Evolutionary conservation across 177 flowering plant genomes (phyloP).

Genomic region (Tripterygium wilfordii): DNA sequence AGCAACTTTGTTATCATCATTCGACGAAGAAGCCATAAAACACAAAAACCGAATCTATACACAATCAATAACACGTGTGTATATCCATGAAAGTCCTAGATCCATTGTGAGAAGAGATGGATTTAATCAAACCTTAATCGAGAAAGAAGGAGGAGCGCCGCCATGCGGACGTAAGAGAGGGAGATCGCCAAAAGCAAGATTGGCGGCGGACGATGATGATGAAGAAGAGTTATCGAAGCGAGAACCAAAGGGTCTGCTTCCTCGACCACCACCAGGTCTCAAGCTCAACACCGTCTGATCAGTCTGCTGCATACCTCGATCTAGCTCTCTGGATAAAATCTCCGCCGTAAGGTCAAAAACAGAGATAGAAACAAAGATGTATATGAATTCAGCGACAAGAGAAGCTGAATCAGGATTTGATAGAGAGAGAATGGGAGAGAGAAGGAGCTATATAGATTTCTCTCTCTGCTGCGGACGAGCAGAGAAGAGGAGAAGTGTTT

Average conservation of each 20-base stretch:
- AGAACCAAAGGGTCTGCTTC: constrained; percentile 57
- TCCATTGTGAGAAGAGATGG: too few species aligned
- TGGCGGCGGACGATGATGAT: constrained; percentile 10
- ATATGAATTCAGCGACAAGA: constrained; percentile 6
- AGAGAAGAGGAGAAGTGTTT: constrained; percentile 6
- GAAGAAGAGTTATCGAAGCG: constrained; percentile 44
- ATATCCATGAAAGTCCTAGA: too few species aligned
- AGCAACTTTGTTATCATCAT: too few species aligned
- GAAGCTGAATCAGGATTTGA: constrained; percentile 13
- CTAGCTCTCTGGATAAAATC: constrained; percentile 16
- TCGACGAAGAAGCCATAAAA: too few species aligned
- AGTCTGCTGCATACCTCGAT: constrained; percentile 88
- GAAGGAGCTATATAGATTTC: too few species aligned
- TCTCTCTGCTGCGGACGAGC: constrained; percentile 22
- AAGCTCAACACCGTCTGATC: constrained; percentile 92
- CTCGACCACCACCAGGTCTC: constrained; percentile 96
- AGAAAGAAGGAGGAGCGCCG: constrained; percentile 31
- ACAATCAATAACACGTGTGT: too few species aligned
- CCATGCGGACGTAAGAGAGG: constrained; percentile 63
- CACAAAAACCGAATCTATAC: too few species aligned
- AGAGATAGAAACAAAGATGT: too few species aligned
- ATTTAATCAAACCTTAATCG: constrained; percentile 17
- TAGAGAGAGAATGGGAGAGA: too few species aligned
- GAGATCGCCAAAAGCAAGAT: constrained; percentile 42
- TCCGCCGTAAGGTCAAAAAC: constrained; percentile 15